Evolutionary conservation across 2,329 filamentous ascomycete species (phyloP).

Genomic region (Paraphaeosphaeria minitans): DNA sequence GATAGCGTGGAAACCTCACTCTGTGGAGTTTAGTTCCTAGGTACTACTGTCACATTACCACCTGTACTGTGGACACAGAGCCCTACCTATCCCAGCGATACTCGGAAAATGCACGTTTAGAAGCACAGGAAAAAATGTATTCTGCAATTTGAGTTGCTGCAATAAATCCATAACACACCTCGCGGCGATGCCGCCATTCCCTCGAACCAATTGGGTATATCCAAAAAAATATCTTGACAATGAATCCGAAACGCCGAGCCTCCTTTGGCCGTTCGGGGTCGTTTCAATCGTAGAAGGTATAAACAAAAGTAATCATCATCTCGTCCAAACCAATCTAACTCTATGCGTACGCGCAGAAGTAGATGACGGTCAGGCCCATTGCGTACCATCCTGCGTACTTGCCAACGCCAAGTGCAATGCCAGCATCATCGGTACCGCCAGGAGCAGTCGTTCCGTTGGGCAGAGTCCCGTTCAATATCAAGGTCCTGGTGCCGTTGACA

Average conservation of each 20-base stretch:
- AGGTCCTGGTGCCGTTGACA: slow-evolving; percentile 66
- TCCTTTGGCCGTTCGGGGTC: neutral
- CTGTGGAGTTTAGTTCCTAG: no score
- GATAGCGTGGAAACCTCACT: no score
- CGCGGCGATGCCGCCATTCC: neutral
- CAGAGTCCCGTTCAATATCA: slow-evolving; percentile 78
- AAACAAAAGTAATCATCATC: neutral
- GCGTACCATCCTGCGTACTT: slow-evolving; percentile 48
- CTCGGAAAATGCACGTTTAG: neutral
- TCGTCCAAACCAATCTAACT: neutral
- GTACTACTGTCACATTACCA: no score
- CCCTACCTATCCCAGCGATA: no score
- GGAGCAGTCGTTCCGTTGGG: slow-evolving; percentile 60
- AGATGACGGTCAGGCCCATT: slow-evolving; percentile 46
- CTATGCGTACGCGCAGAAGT: slow-evolving; percentile 15
- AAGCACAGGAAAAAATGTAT: neutral
- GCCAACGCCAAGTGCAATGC: slow-evolving; percentile 25
- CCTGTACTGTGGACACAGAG: neutral
- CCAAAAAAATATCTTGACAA: neutral
- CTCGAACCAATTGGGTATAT: neutral
- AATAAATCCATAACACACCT: neutral
- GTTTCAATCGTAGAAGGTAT: neutral
- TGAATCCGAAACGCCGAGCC: neutral
- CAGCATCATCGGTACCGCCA: slow-evolving; percentile 42
- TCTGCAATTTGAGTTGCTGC: neutral